phyloP scores from a whole-genome alignment of 2,329 filamentous ascomycete genomes.

The Neopestalotiopsis sp. region DNA sequence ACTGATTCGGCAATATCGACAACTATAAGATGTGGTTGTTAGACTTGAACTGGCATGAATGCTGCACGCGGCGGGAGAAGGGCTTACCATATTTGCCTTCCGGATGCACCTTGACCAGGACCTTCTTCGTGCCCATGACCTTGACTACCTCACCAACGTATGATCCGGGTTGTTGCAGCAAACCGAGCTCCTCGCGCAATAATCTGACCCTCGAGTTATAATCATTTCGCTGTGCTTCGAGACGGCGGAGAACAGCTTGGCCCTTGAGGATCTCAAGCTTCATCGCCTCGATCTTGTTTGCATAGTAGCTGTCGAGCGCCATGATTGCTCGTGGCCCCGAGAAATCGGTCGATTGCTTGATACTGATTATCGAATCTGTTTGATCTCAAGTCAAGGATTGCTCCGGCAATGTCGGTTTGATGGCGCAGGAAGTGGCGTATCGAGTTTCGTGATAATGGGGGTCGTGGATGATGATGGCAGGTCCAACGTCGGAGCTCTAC shows the following conservation, averaged over 20 bases:
- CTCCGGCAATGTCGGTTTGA: background rate
- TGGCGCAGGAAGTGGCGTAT: background rate
- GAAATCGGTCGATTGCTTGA: slow-evolving; percentile 22
- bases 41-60: slow-evolving; percentile 21
- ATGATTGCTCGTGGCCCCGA: slow-evolving; percentile 62
- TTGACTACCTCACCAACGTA: slow-evolving; percentile 99
- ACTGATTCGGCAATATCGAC: slow-evolving; percentile 95
- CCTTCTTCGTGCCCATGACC: slow-evolving; percentile 99
- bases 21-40: slow-evolving; percentile 59
- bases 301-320: slow-evolving; percentile 99
- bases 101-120: slow-evolving; percentile 97
- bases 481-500: slow-evolving; percentile 10
- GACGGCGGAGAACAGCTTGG: slow-evolving; percentile 89
- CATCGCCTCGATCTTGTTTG: slow-evolving; percentile 99
- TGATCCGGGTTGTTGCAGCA: slow-evolving; percentile 95
- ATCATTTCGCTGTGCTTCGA: slow-evolving; percentile 98
- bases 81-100: slow-evolving; percentile 97
- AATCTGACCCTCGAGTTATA: slow-evolving; percentile 98
- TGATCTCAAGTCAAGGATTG: background rate
- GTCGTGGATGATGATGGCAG: slow-evolving; percentile 9
- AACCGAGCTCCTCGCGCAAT: slow-evolving; percentile 90
- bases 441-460: slow-evolving; percentile 1
- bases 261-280: slow-evolving; percentile 99
- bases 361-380: background rate
- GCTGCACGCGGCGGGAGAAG: background rate